Base-by-base conservation (phyloP, 768 basidiomycete genomes). In the Lenzites betulinus region DNA sequence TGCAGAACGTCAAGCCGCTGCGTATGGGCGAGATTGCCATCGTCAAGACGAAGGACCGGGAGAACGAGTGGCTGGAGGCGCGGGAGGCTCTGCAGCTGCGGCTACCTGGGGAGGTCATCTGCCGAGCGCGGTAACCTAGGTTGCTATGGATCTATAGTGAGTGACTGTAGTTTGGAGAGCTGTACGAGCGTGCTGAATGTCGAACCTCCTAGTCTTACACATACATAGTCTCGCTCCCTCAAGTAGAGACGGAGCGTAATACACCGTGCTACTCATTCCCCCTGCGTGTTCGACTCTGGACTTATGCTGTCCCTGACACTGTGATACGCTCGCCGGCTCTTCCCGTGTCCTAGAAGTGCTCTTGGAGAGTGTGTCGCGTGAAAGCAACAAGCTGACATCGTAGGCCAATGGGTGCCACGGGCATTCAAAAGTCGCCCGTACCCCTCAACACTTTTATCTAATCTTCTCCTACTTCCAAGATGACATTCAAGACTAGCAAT, bases 21-120 rank as follows among this genome's bases (percentile, higher is more conserved):
- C 88, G 89, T 0, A 84, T 98, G 81, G 95, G 97, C 18, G 97
- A 99, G 77, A 85, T 98, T 64, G 90, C 92, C 22, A 84, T 98
- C 11, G 85, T 99, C 18, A 82, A 78, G 74, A 93, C 90, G 51
- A 80, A 79, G 65, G 81, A 79, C 67, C 84, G 77, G 75, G 86
- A 90, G 70, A 77, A 90, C 62, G 87, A 89, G 70, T 98, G 92
- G 87, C 65, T 97, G 67, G 96, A 99, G 73, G 95, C 94, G 7
- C 80, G 95, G 73, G 95, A 99, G 74, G 96, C 96, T 6, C 73
- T 96, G 69, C 79, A 85, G 73, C 71, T 93, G 69, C 86, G 84
- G 51, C 63, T 95, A 8, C 78, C 84, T 2, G 96, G 96, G 6
- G 96, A 98, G 76, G 85, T 97, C 7, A 78, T 97, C 20, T 94